Evolutionary conservation across 2,329 filamentous ascomycete genomes (phyloP).

Genomic region (Xylaria sp.): DNA sequence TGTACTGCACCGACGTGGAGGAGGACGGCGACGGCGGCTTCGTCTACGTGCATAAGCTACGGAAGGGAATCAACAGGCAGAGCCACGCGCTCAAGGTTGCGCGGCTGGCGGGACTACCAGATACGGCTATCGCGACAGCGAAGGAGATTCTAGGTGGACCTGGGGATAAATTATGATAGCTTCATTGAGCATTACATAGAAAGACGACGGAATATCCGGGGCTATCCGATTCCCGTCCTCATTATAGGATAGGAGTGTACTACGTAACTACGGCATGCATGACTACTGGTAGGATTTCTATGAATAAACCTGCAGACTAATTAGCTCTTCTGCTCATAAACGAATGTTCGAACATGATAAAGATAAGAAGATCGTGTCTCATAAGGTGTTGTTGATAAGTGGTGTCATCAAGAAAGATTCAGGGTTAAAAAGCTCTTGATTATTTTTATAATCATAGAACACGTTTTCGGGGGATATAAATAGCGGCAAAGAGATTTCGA

Average conservation of each 20-base stretch:
- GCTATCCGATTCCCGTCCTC: not conserved
- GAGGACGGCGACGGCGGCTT: constrained; percentile 79
- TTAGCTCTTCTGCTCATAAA: constrained; percentile 35
- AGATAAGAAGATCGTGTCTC: constrained; percentile 54
- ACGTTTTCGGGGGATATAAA: constrained; percentile 22
- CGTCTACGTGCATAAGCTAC: constrained; percentile 85
- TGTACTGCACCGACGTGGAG: constrained; percentile 89
- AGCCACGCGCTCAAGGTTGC: constrained; percentile 98
- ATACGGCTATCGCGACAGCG: constrained; percentile 75
- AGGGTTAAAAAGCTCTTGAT: constrained; percentile 77
- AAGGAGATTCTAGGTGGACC: constrained; percentile 59
- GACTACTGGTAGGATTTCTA: not conserved
- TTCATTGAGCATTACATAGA: not conserved
- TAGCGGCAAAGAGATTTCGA: constrained; percentile 42
- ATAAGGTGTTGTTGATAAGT: constrained; percentile 66
- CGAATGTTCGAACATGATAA: constrained; percentile 18
- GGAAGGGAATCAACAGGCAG: constrained; percentile 81
- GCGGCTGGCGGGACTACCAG: constrained; percentile 81
- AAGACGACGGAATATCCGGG: not conserved
- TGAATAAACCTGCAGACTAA: constrained; percentile 26
- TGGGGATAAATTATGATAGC: not conserved
- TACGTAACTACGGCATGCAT: constrained; percentile 4
- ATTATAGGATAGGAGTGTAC: constrained; percentile 7
- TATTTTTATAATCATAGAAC: constrained; percentile 66
- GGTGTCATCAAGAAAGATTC: constrained; percentile 65